Evolutionary conservation across 2,329 filamentous ascomycete species (phyloP), one percentile per base, ranked within the genome.

Genomic region (Aureobasidium sp.): DNA sequence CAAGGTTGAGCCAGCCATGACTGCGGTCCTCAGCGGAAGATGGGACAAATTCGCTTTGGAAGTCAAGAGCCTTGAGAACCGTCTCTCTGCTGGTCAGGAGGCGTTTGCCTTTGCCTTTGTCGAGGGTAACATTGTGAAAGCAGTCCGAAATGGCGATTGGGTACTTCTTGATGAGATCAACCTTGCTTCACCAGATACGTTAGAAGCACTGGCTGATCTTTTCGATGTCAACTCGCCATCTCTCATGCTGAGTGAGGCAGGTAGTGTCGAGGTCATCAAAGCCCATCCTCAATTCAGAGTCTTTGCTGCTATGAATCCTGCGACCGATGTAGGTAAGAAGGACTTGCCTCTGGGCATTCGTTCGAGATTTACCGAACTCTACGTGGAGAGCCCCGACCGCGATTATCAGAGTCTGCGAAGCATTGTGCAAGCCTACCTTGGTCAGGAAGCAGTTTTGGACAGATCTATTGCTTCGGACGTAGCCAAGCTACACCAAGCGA

Each of bases 241-340:
- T 0, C 86, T 99, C 49, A 77, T 99, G 5, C 81, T 99, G 8
- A 92, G 92, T 0, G 94, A 99, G 76, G 94, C 91, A 41, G 94
- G 94, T 41, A 91, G 94, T 67, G 90, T 96, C 47, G 91, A 97
- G 73, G 85, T 92, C 66, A 87, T 99, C 39, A 82, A 87, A 64
- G 94, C 92, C 0, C 93, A 99, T 73, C 87, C 91, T 0, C 86
- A 96, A 66, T 99, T 99, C 73, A 86, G 94, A 42, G 89, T 99
- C 14, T 99, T 99, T 71, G 95, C 90, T 57, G 94, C 95, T 30
- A 99, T 99, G 94, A 99, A 99, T 70, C 94, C 94, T 34, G 94
- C 94, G 5, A 99, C 94, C 3, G 94, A 99, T 77, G 86, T 97
- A 61, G 94, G 95, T 64, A 99, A 99, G 76, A 87, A 93, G 61